Base-by-base conservation (phyloP, 306 rosid species). In the Medicago ruthenica region DNA sequence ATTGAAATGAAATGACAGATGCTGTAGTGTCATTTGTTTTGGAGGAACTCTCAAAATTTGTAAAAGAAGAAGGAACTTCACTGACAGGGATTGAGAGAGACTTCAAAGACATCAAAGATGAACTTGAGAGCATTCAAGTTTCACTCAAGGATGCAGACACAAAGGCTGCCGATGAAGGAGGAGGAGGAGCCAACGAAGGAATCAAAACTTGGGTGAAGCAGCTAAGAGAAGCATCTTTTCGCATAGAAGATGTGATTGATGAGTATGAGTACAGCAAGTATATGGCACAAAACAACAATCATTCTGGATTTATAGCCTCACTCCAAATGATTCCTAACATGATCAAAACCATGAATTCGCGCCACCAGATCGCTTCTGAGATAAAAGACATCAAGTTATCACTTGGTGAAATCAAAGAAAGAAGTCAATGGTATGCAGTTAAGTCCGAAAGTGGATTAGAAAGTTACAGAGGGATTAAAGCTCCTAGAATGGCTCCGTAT, bases 121-220 rank as follows among this genome's bases (percentile, higher is more conserved):
- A 58, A 41, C 77, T 41, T 15, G 58, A 22, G 40, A 22, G 40
- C 58, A 59, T 73, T 0, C 44, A 42, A 4, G 58, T 57, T 16
- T 73, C 2, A 4, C 68, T 73, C 11, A 73, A 22, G 44, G 58
- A 73, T 42, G 77, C 77, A 2, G 77, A 73, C 36, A 44, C 8
- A 73, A 73, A 24, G 45, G 42, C 27, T 58, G 7, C 57, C 9
- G 44, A 58, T 20, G 58, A 2, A 6, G 64, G 22, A 20, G 21
- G 16, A 50, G 60, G 8, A 6, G 14, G 22, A 7, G 3, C 45
- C 12, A 11, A 60, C 12, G 75, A 70, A 8, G 69, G 44, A 5
- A 21, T 73, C 5, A 73, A 22, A 42, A 50, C 10, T 0, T 7
- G 21, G 80, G 68, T 13, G 39, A 67, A 80, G 37, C 48, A 50